Evolutionary conservation across 768 basidiomycete species (phyloP).

Genomic region (Xerocomus potaroensis): DNA sequence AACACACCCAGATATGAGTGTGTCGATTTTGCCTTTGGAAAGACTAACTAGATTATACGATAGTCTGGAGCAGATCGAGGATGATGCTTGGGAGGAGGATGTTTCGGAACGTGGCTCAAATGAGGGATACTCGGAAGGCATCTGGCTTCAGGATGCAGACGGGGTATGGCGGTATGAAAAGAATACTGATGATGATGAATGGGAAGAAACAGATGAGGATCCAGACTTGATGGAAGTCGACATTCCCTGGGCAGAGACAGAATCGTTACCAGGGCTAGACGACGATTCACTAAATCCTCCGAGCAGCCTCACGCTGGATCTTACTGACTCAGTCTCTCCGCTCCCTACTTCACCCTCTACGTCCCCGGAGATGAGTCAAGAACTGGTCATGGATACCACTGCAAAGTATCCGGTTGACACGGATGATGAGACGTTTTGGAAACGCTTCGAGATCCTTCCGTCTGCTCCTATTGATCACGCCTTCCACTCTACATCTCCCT

Average conservation of each 20-base stretch:
- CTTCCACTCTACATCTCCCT: conserved; percentile 57
- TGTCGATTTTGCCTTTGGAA: conserved; percentile 53
- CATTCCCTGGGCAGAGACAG: conserved; percentile 26
- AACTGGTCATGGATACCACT: conserved; percentile 23
- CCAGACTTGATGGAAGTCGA: conserved; percentile 37
- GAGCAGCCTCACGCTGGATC: conserved; percentile 16
- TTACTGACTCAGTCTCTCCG: conserved; percentile 21
- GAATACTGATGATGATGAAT: conserved; percentile 34
- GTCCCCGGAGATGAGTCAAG: conserved; percentile 32
- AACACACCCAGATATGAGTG: conserved; percentile 55
- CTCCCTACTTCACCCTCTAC: conserved; percentile 27
- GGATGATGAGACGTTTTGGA: conserved; percentile 54
- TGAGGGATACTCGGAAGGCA: conserved; percentile 40
- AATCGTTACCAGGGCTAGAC: conserved; percentile 13
- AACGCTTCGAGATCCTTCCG: conserved; percentile 75
- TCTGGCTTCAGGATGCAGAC: conserved; percentile 42
- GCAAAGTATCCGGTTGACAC: conserved; percentile 26
- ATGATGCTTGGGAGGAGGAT: conserved; percentile 52
- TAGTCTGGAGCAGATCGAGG: conserved; percentile 75
- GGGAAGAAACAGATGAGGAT: conserved; percentile 37
- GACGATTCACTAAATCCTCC: conserved; percentile 17
- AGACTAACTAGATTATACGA: conserved; percentile 76
- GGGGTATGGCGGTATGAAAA: conserved; percentile 32
- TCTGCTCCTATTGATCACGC: conserved; percentile 80
- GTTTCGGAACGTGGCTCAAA: conserved; percentile 31